Base-by-base conservation (phyloP, 2,329 filamentous ascomycete species). In the Tolypocladium ovalisporum region DNA sequence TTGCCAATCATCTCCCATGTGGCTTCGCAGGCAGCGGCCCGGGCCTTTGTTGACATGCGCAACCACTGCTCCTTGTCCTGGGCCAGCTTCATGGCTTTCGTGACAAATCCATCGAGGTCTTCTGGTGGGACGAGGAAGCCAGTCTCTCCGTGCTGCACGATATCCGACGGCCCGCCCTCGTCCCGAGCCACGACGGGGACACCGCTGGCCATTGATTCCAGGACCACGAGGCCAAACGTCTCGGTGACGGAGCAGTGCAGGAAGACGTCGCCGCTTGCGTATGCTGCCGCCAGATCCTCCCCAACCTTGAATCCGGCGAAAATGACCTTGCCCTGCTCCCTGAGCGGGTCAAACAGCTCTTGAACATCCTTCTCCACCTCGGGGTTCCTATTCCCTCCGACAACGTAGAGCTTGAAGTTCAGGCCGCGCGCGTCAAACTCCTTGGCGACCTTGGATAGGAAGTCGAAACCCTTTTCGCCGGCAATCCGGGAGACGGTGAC, bases 1-100 rank as follows among this genome's bases (percentile, higher is more conserved):
- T 86, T 86, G 71, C 87, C 86, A 68, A 88, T 86, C 71, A 81
- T 85, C 58, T 87, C 84, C 86, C 86, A 89, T 0, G 84, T 88
- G 3, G 82, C 84, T 54, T 84, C 76, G 59, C 80, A 80, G 0
- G 85, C 86, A 60, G 84, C 79, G 24, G 67, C 65, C 55, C 84
- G 76, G 1, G 83, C 79, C 10, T 75, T 72, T 0, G 59, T 57
- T 2, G 73, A 71, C 72, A 88, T 79, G 1, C 62, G 65, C 6
- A 63, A 54, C 9, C 82, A 75, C 19, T 81, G 67, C 0, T 61
- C 57, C 0, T 66, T 52, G 59, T 87, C 75, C 2, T 65, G 69
- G 0, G 77, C 75, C 0, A 88, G 71, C 57, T 75, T 65, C 42
- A 78, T 64, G 0, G 84, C 78, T 62, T 77, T 76, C 19, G 72